Base-by-base conservation (phyloP, 257 asterid species). In the Craterostigma plantagineum region DNA sequence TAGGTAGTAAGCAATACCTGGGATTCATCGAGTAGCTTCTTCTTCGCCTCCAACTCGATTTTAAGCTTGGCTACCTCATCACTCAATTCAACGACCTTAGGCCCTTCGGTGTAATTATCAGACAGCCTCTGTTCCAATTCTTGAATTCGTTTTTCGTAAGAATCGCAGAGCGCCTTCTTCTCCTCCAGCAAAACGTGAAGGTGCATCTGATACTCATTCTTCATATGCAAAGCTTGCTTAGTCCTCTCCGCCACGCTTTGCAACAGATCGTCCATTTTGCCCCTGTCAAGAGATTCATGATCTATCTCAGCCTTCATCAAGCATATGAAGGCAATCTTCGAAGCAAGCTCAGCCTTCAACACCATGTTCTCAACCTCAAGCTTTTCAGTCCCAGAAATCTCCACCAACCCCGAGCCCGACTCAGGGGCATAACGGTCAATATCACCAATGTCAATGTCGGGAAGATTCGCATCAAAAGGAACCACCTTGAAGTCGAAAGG, bases 291-390 rank as follows among this genome's bases (percentile, higher is more conserved):
- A 8, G 81, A 67, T 44, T 76, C 93, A 47, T 52, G 66, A 54
- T 78, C 79, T 35, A 73, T 64, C 46, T 78, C 94, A 0, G 72
- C 62, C 43, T 71, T 51, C 46, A 77, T 67, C 14, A 91, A 78
- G 56, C 93, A 78, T 17, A 86, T 56, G 30, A 78, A 56, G 15
- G 97, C 94, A 40, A 86, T 86, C 62, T 82, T 82, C 11, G 97
- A 76, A 71, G 97, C 94, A 48, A 86, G 94, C 53, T 81, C 94
- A 50, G 94, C 94, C 70, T 77, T 86, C 44, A 86, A 64, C 57
- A 72, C 79, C 4, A 94, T 94, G 68, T 86, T 86, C 66, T 86
- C 94, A 35, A 86, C 97, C 52, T 86, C 97, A 62, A 81, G 52
- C 72, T 73, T 81, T 72, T 93, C 78, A 14, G 94, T 81, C 57